Evolutionary conservation across 2,329 filamentous ascomycete genomes (phyloP), one percentile per base, ranked within the genome.

Genomic region (Davidsoniella neocaledoniae): DNA sequence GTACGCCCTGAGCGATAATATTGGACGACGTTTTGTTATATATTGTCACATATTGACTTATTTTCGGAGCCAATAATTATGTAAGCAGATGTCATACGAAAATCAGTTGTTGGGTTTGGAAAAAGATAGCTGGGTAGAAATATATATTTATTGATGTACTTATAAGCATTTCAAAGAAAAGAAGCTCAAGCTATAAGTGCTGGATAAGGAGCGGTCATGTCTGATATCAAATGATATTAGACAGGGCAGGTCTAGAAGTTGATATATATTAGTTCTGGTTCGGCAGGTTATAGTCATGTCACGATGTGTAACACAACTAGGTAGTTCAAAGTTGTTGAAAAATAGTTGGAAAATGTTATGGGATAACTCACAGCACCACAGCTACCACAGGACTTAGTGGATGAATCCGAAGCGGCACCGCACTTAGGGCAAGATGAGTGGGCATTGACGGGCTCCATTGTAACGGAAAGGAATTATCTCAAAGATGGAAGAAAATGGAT

Each of bases 341-440:
- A 40, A 7, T 1, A 41, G 7, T 29, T 16, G 26, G 17, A 41
- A 26, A 43, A 39, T 29, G 19, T 47, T 38, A 45, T 41, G 38
- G 25, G 12, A 19, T 33, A 33, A 67, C 74, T 58, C 67, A 78
- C 74, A 58, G 74, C 72, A 50, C 74, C 74, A 64, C 74, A 78
- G 52, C 67, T 65, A 52, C 59, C 57, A 66, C 74, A 78, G 54
- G 66, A 68, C 72, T 78, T 78, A 64, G 58, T 57, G 40, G 58
- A 57, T 57, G 65, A 65, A 43, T 62, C 58, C 57, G 69, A 67
- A 59, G 64, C 54, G 57, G 66, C 64, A 57, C 67, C 69, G 68
- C 74, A 78, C 66, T 73, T 76, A 65, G 74, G 74, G 68, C 74
- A 78, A 57, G 60, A 56, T 51, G 59, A 57, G 58, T 65, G 60